Evolutionary conservation across 768 basidiomycete species (phyloP).

Genomic region (Grammothele lineata): DNA sequence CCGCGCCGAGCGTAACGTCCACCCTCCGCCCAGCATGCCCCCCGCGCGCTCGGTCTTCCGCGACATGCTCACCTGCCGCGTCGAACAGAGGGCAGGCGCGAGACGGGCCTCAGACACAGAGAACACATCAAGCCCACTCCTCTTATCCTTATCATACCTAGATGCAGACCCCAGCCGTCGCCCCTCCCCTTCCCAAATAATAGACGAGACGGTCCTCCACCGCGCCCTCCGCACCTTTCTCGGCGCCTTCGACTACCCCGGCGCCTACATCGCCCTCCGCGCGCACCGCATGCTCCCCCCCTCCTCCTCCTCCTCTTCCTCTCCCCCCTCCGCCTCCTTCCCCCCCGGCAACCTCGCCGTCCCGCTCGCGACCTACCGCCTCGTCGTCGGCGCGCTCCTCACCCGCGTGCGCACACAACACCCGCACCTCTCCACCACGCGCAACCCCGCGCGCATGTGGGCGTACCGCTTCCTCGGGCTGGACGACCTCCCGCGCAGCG

Average conservation of each 20-base stretch:
- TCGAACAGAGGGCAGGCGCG: constrained; percentile 8
- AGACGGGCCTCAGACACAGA: no score
- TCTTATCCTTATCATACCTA: neutral
- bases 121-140: no score
- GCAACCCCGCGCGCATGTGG: constrained; percentile 9
- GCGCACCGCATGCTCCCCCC: constrained; percentile 14
- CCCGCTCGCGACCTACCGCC: constrained; percentile 14
- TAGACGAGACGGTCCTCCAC: constrained; percentile 31
- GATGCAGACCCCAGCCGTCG: constrained; percentile 7
- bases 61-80: constrained; percentile 39
- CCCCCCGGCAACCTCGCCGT: constrained; percentile 6
- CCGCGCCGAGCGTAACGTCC: constrained; percentile 12
- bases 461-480: constrained; percentile 23
- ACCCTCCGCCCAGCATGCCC: constrained; percentile 20
- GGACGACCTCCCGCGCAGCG: neutral
- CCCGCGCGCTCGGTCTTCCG: constrained; percentile 40
- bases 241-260: constrained; percentile 42
- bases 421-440: neutral
- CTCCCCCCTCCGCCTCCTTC: neutral
- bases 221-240: constrained; percentile 43
- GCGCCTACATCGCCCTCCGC: constrained; percentile 37
- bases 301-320: constrained; percentile 1
- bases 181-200: constrained; percentile 4
- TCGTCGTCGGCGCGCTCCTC: constrained; percentile 14
- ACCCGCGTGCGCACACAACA: constrained; percentile 8